phyloP scores from a whole-genome alignment of 768 basidiomycete species.

The Serendipita sp. region DNA sequence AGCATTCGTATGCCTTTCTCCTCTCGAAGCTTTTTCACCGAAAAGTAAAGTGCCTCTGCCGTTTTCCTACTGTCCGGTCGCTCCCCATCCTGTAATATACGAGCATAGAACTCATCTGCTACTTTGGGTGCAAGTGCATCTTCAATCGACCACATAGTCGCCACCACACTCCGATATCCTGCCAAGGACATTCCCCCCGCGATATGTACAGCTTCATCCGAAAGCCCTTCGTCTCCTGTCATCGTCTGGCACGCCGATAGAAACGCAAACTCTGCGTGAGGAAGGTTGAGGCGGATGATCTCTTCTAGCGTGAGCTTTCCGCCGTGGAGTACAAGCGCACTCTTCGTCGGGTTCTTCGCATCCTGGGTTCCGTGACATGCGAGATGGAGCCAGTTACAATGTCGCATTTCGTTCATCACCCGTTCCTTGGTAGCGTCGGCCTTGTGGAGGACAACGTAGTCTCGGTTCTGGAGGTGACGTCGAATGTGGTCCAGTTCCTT shows the following conservation, averaged over 20 bases:
- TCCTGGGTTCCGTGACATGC: conserved; percentile 17
- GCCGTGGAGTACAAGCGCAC: not conserved
- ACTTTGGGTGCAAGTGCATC: conserved; percentile 24
- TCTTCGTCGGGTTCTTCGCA: not conserved
- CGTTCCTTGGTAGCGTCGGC: conserved; percentile 1
- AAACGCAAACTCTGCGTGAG: conserved; percentile 22
- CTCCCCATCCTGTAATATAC: not conserved
- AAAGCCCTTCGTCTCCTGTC: conserved; percentile 19
- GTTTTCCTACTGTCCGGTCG: conserved; percentile 2
- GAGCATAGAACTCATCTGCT: conserved; percentile 19
- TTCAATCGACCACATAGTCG: conserved; percentile 29
- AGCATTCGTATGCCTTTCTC: no score
- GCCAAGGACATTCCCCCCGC: conserved; percentile 25
- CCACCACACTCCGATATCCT: conserved; percentile 21
- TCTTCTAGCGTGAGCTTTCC: not conserved
- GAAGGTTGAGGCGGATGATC: not conserved
- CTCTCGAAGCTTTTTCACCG: not conserved
- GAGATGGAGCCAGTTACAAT: conserved; percentile 16
- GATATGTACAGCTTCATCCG: conserved; percentile 26
- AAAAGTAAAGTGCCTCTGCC: not conserved
- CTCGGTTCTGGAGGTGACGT: not conserved
- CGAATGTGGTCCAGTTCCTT: not conserved
- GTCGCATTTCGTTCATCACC: conserved; percentile 8
- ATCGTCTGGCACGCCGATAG: conserved; percentile 33
- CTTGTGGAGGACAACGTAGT: not conserved